Conservation (phyloP, 1,284 basidiomycete species). For the Porodaedalea pini region DNA sequence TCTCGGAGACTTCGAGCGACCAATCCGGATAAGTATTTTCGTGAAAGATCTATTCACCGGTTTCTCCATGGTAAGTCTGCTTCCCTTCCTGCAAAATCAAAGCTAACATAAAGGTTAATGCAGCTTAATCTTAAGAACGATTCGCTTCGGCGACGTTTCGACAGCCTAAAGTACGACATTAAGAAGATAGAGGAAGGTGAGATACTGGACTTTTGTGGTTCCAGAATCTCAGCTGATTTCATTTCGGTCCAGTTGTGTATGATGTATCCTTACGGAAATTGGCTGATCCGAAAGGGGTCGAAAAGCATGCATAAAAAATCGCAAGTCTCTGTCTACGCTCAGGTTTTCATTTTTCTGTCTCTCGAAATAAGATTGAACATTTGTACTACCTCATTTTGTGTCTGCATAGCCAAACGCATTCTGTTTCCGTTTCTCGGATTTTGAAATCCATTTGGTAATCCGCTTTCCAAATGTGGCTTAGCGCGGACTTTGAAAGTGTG, state of each 20-base stretch:
- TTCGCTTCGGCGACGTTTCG: conserved; percentile 70
- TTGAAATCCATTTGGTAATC: too few species aligned
- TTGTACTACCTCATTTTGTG: background rate
- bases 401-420: background rate
- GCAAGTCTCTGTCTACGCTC: too few species aligned
- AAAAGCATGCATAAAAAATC: background rate
- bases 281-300: conserved; percentile 25
- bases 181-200: conserved; percentile 88
- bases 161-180: conserved; percentile 82
- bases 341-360: too few species aligned
- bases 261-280: conserved; percentile 78
- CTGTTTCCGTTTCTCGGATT: background rate
- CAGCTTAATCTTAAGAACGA: conserved; percentile 91
- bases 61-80: conserved; percentile 65
- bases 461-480: background rate
- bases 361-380: too few species aligned
- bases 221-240: conserved; percentile 6
- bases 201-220: conserved; percentile 20
- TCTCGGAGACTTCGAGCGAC: conserved; percentile 76
- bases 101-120: background rate
- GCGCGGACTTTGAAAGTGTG: conserved; percentile 6
- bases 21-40: conserved; percentile 74
- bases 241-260: conserved; percentile 61
- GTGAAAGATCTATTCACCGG: conserved; percentile 81
- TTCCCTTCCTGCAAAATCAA: background rate